These are phyloP conservation scores for Acacia pycnantha DNA, from an alignment of 331 rosid species.

Conservation along the genomic window DNA sequence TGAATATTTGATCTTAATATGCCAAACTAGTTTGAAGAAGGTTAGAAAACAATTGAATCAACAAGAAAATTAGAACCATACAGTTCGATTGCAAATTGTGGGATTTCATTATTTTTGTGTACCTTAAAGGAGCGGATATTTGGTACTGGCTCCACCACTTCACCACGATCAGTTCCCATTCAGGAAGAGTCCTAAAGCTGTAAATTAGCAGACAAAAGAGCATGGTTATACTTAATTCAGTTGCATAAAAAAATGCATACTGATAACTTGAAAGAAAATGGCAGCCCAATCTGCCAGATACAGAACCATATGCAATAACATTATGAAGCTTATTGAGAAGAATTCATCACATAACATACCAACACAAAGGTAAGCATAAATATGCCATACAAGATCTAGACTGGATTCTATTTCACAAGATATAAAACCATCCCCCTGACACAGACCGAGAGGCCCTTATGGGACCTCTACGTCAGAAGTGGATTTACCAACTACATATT, in stretches of 20 bases:
- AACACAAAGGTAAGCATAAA: background rate
- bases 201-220: constrained; percentile 29
- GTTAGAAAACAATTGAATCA: background rate
- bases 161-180: constrained; percentile 75
- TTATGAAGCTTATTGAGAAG: background rate
- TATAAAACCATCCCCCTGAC: background rate
- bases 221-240: constrained; percentile 18
- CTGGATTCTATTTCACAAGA: background rate
- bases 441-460: background rate
- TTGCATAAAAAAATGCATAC: constrained; percentile 3
- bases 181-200: constrained; percentile 39
- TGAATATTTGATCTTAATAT: background rate
- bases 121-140: constrained; percentile 62
- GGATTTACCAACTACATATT: background rate
- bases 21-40: constrained; percentile 18
- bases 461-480: background rate
- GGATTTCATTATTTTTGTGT: constrained; percentile 1
- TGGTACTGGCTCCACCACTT: constrained; percentile 41
- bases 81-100: background rate
- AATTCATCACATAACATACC: constrained; percentile 14
- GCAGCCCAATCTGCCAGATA: background rate
- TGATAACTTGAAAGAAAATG: background rate
- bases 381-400: background rate
- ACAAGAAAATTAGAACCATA: background rate
- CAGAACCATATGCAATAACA: background rate